Evolutionary conservation across 2,329 filamentous ascomycete genomes (phyloP).

Genomic region (Aspergillus spinulosporus): DNA sequence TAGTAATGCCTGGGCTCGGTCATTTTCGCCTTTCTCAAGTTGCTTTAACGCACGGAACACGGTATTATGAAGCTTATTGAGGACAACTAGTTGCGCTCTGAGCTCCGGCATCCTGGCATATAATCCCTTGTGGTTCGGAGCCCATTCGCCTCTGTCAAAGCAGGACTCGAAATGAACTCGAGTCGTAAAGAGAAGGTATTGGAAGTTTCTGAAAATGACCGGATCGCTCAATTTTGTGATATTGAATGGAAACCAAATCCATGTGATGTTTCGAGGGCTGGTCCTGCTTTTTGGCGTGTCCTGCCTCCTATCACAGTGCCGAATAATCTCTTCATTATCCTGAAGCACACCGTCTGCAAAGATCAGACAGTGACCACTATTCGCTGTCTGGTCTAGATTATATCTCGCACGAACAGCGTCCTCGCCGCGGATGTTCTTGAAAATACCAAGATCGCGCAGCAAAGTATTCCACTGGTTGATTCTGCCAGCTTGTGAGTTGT

Average conservation of each 20-base stretch:
- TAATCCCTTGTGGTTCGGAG: not conserved
- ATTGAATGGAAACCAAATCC: not conserved
- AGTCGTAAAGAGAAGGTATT: not conserved
- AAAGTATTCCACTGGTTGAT: not conserved
- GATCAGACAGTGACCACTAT: not conserved
- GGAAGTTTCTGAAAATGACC: not conserved
- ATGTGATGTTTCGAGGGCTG: not conserved
- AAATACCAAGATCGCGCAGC: not conserved
- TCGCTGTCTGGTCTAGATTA: not conserved
- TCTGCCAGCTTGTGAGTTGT: not conserved
- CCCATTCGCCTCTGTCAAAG: not conserved
- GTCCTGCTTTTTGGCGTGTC: not conserved
- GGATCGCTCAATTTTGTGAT: not conserved
- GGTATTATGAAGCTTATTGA: not conserved
- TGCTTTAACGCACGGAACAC: not conserved
- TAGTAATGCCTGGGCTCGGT: not conserved
- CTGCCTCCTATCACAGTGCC: not conserved
- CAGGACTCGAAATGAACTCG: not conserved
- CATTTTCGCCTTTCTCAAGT: not conserved
- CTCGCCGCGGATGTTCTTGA: not conserved
- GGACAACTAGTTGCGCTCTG: not conserved
- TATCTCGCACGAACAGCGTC: not conserved
- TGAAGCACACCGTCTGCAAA: not conserved
- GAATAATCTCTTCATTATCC: not conserved
- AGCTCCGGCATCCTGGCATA: not conserved